Percentiles rank a stretch among this genome's conserved stretches.
Conservation (phyloP, 2,329 filamentous ascomycete genomes). For the Fusarium newnesense region DNA sequence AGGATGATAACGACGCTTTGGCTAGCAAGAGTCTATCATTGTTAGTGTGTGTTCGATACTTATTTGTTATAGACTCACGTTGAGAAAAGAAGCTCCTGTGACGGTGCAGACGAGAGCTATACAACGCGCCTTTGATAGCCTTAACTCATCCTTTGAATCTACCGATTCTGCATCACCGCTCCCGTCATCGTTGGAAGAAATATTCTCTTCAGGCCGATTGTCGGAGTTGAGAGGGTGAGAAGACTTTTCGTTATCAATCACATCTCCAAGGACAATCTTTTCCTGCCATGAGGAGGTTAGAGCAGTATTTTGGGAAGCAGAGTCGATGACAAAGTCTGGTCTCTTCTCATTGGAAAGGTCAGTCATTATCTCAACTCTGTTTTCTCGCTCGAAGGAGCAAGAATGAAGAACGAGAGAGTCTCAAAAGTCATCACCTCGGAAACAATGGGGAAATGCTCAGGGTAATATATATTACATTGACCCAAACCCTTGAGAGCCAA, state of each 20-base stretch:
- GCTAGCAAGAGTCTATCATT: conserved; percentile 41
- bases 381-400: not conserved
- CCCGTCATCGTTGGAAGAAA: not conserved
- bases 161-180: conserved; percentile 29
- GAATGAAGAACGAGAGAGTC: not conserved
- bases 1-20: conserved; percentile 51
- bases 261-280: conserved; percentile 1
- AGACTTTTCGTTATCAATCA: conserved; percentile 17
- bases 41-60: not conserved
- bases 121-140: conserved; percentile 61
- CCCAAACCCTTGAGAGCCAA: conserved; percentile 15
- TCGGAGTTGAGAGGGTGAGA: conserved; percentile 1
- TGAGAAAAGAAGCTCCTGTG: conserved; percentile 66
- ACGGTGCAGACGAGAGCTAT: conserved; percentile 66
- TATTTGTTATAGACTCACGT: conserved; percentile 50
- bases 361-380: conserved; percentile 5
- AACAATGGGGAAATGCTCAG: conserved; percentile 19
- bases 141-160: conserved; percentile 44
- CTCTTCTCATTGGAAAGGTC: conserved; percentile 22
- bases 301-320: conserved; percentile 4
- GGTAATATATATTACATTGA: conserved; percentile 28
- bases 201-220: not conserved
- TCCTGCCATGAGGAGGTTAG: not conserved
- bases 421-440: not conserved
- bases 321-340: conserved; percentile 3